Conservation (phyloP, 2,329 filamentous ascomycete genomes). For the Conoideocrella luteorostrata region DNA sequence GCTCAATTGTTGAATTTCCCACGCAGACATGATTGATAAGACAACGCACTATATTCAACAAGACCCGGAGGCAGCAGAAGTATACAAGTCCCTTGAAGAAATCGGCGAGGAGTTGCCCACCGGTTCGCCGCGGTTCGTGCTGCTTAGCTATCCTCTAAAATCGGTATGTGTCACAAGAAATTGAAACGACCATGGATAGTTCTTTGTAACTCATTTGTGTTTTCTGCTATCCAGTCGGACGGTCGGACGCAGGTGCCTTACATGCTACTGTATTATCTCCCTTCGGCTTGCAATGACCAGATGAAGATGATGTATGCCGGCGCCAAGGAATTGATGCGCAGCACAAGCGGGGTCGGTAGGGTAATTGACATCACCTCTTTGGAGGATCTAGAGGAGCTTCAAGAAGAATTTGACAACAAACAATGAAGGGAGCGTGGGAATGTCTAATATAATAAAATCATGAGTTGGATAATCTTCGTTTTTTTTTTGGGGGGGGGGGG, state of each 20-base stretch:
- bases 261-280: constrained; percentile 90
- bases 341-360: constrained; percentile 80
- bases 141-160: constrained; percentile 86
- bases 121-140: constrained; percentile 80
- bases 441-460: constrained; percentile 4
- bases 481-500: not conserved
- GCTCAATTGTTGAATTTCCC: not conserved
- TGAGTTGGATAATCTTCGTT: not conserved
- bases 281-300: constrained; percentile 81
- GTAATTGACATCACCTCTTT: constrained; percentile 78
- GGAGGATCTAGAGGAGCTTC: constrained; percentile 79
- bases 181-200: too few species aligned
- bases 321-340: constrained; percentile 92
- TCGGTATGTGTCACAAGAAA: constrained; percentile 52
- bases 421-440: constrained; percentile 7
- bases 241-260: constrained; percentile 87
- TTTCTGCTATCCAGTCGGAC: constrained; percentile 44
- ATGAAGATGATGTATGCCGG: constrained; percentile 91
- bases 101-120: constrained; percentile 87
- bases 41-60: constrained; percentile 83
- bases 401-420: constrained; percentile 49
- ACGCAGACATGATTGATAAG: constrained; percentile 80
- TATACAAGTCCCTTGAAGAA: constrained; percentile 76
- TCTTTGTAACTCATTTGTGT: too few species aligned
- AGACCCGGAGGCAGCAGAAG: constrained; percentile 49